These are phyloP conservation scores for Pleurotus tuber-regium DNA, from an alignment of 768 basidiomycete species.

Conservation along the genomic window DNA sequence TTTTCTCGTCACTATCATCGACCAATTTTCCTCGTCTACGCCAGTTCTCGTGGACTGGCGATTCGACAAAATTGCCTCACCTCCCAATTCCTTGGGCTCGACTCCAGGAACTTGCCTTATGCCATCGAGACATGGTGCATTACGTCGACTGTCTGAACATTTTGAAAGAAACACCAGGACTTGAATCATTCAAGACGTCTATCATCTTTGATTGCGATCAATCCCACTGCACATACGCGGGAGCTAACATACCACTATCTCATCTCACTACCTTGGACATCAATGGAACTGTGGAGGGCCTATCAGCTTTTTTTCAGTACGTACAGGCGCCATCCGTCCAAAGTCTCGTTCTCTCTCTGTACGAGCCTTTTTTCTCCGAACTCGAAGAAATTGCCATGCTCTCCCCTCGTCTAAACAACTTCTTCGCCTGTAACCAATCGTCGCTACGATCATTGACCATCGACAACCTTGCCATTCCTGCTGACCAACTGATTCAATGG, in stretches of 20 bases:
- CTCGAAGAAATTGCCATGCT: no score
- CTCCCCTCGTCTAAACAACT: no score
- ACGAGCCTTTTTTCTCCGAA: no score
- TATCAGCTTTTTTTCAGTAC: no score
- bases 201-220: neutral
- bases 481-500: no score
- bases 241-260: neutral
- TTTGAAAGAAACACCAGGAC: neutral
- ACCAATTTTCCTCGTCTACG: neutral
- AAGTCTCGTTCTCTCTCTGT: no score
- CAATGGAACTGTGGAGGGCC: neutral
- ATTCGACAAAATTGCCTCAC: neutral
- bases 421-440: no score
- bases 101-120: neutral
- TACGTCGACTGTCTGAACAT: neutral
- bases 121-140: neutral
- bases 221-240: neutral
- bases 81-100: neutral
- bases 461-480: no score
- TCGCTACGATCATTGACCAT: no score
- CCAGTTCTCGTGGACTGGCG: neutral
- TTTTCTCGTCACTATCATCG: neutral
- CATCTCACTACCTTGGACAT: neutral
- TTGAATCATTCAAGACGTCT: neutral
- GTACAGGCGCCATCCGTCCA: no score